Evolutionary conservation across 2,329 filamentous ascomycete species (phyloP).

Genomic region (Fusarium multiceps): DNA sequence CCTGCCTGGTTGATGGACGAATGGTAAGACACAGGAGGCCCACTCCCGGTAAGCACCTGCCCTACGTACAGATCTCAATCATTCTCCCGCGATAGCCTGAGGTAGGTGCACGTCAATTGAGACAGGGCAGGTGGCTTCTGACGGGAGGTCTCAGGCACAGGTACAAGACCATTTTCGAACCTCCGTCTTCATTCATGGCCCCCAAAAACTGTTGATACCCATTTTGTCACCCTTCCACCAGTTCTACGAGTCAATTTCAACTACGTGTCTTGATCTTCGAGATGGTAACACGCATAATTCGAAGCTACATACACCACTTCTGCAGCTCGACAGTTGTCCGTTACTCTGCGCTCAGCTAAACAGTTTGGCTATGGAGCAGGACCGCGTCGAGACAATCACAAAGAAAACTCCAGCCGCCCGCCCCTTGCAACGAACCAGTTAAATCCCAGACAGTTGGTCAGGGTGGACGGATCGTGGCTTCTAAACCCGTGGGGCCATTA

Average conservation of each 20-base stretch:
- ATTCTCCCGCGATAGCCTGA: conserved; percentile 6
- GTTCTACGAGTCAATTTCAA: not conserved
- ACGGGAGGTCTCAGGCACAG: conserved; percentile 5
- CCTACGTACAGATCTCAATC: conserved; percentile 32
- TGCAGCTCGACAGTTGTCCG: conserved; percentile 22
- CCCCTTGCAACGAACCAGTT: conserved; percentile 32
- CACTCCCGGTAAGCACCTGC: conserved; percentile 30
- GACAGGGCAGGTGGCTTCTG: conserved; percentile 13
- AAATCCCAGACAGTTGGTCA: conserved; percentile 29
- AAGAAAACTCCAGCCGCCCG: conserved; percentile 37
- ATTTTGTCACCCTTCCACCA: not conserved
- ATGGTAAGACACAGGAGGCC: conserved; percentile 26
- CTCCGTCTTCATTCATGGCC: not conserved
- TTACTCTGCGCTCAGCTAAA: conserved; percentile 32
- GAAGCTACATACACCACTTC: conserved; percentile 6
- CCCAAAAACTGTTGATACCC: not conserved
- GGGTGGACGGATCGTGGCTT: conserved; percentile 42
- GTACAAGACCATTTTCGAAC: not conserved
- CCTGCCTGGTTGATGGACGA: conserved; percentile 2
- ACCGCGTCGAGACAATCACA: conserved; percentile 24
- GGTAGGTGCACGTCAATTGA: conserved; percentile 1
- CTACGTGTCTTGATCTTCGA: not conserved
- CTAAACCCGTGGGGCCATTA: conserved; percentile 57
- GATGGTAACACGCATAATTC: not conserved
- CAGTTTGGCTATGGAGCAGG: not conserved